phyloP scores from a whole-genome alignment of 441 rosid genomes.

The Pelargonium fulgidum region DNA sequence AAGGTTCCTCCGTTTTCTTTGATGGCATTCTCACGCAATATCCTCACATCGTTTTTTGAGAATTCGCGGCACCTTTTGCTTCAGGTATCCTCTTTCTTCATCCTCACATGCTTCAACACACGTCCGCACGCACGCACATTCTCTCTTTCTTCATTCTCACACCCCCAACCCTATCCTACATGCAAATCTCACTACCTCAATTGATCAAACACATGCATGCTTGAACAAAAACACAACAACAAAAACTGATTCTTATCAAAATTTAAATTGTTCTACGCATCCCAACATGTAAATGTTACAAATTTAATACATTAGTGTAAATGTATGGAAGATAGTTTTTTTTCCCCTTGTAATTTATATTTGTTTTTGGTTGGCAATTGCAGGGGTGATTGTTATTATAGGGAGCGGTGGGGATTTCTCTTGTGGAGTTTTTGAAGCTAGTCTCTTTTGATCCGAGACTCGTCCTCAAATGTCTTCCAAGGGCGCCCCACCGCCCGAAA shows the following conservation, averaged over 20 bases:
- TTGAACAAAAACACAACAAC: too few relatives aligned
- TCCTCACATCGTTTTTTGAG: neutral
- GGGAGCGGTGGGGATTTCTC: neutral
- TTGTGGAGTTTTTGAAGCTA: neutral
- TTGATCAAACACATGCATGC: too few relatives aligned
- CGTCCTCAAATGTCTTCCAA: neutral
- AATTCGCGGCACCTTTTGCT: neutral
- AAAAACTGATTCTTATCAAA: too few relatives aligned
- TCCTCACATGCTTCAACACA: neutral
- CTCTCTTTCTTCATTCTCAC: neutral
- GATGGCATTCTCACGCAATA: neutral
- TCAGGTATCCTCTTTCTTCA: neutral
- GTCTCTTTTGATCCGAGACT: neutral
- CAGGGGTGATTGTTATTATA: neutral
- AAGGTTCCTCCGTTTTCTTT: constrained; percentile 1
- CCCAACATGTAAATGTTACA: too few relatives aligned
- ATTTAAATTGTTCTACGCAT: too few relatives aligned
- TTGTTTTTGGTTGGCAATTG: neutral
- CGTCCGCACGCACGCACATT: neutral
- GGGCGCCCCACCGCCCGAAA: constrained; percentile 4
- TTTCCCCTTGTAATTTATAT: neutral
- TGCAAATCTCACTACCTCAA: too few relatives aligned
- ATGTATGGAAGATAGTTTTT: neutral
- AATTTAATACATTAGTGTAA: too few relatives aligned
- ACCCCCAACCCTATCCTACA: too few relatives aligned